Base-by-base conservation (phyloP, 139 green algal genomes). In the Dunaliella primolecta region DNA sequence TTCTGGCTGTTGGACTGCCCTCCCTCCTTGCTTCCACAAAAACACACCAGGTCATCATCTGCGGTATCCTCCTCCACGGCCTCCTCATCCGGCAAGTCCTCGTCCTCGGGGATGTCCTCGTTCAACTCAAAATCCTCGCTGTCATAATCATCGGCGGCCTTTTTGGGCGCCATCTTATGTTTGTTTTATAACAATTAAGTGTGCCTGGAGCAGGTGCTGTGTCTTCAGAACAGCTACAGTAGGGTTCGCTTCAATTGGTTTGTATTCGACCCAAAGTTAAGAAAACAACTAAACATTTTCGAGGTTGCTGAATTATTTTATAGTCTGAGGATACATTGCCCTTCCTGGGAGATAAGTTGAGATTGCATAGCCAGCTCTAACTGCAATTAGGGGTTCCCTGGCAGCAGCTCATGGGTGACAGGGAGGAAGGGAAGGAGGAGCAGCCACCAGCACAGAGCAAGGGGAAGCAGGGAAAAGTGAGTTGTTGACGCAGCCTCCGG, bases 41-140 rank as follows among this genome's bases (percentile, higher is more conserved):
- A 36, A 24, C 38, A 37, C 38, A 83, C 80, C n/a, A 76, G 29
- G n/a, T 76, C 29, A 29, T 83, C 83, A 21, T 75, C 38, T 15
- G 70, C 81, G 1, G 80, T 84, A 30, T 84, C 80, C 2, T 83
- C 78, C 27, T 83, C 78, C 37, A 64, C 56, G 35, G 81, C 81
- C 1, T 33, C 20, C 70, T 72, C 81, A 33, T 81, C 81, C 36
- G 32, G 2, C 7, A 72, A 35, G 29, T 80, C n/a, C 3, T 83
- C 75, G 38, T 83, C 76, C 27, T 83, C 72, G 2, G 31, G 31
- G 1, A 57, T 34, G 1, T 83, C 56, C 32, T 86, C 83, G 36
- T 84, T 37, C 29, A 35, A 2, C 56, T 83, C 46, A 36, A 76
- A 46, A 11, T 83, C 77, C 46, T 80, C 35, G 34, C 27, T 27